Base-by-base conservation (phyloP, 2,329 filamentous ascomycete genomes). In the Phaeomoniella chlamydospora region DNA sequence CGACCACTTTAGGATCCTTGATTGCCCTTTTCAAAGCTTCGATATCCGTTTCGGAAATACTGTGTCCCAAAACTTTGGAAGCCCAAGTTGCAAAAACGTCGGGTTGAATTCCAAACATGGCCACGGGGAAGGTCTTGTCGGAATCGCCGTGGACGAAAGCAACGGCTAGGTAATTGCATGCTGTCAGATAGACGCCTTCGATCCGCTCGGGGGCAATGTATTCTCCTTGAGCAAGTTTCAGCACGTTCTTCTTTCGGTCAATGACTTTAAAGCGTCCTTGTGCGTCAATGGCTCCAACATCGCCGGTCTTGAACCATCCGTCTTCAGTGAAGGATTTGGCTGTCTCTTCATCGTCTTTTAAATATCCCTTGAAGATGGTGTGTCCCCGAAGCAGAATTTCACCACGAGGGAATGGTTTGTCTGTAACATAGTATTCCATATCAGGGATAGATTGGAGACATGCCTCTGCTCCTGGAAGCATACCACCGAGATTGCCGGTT, bases 161-260 rank as follows among this genome's bases (percentile, higher is more conserved):
- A 52, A 80, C 80, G 15, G 77, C 72, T 16, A 96, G 63, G 47
- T 87, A 77, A 44, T 74, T 79, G 43, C 77, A 77, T 61, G 80
- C 86, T 43, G 81, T 84, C 43, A 92, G 68, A 57, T 87, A 92
- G 22, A 94, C 80, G 56, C 94, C 94, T 67, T 98, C 90, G 52
- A 98, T 84, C 39, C 87, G 83, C 64, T 98, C 90, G 11, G 90
- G 90, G 1, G 87, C 94, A 50, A 98, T 85, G 62, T 98, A 98
- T 64, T 98, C 90, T 56, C 90, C 90, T 60, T 98, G 90, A 0
- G 88, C 79, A 38, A 98, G 74, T 71, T 98, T 98, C 54, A 98
- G 75, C n/a, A 98, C 84, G 61, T 96, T 96, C 80, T 98, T 98
- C 62, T 86, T 80, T 49, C 90, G 86, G 59, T 98, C 90, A 49